Conservation (phyloP, 2,329 filamentous ascomycete genomes). For the Fusarium chuoi region DNA sequence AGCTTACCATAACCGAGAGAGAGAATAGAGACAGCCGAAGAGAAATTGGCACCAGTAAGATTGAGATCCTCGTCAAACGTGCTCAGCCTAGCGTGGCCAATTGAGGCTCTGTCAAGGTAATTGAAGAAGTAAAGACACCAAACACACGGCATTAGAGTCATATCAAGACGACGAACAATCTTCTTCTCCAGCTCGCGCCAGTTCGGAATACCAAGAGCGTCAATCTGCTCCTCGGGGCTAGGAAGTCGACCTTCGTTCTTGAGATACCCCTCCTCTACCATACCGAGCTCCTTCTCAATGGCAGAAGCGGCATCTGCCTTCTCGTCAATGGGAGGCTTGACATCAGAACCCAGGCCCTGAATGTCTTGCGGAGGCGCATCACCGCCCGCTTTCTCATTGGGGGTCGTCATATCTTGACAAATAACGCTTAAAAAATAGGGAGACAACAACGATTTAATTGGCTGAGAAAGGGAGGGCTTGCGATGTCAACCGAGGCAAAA, state of each 20-base stretch:
- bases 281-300: constrained; percentile 3
- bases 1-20: constrained; percentile 13
- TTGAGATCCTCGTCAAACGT: constrained; percentile 1
- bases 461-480: background rate
- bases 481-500: background rate
- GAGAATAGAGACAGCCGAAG: constrained; percentile 16
- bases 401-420: background rate
- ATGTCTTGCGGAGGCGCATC: background rate
- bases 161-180: constrained; percentile 10
- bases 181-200: constrained; percentile 21
- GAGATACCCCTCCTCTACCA: constrained; percentile 7
- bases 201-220: constrained; percentile 5
- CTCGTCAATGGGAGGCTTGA: background rate
- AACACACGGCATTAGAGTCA: constrained; percentile 20
- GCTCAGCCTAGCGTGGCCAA: constrained; percentile 6
- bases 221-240: constrained; percentile 14
- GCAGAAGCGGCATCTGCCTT: background rate
- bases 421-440: accelerated
- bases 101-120: constrained; percentile 15
- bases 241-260: constrained; percentile 7
- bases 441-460: background rate
- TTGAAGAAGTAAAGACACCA: constrained; percentile 26
- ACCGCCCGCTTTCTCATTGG: background rate
- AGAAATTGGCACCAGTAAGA: constrained; percentile 1
- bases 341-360: background rate